Base-by-base conservation (phyloP, 2,329 filamentous ascomycete genomes). In the Colletotrichum sp. region DNA sequence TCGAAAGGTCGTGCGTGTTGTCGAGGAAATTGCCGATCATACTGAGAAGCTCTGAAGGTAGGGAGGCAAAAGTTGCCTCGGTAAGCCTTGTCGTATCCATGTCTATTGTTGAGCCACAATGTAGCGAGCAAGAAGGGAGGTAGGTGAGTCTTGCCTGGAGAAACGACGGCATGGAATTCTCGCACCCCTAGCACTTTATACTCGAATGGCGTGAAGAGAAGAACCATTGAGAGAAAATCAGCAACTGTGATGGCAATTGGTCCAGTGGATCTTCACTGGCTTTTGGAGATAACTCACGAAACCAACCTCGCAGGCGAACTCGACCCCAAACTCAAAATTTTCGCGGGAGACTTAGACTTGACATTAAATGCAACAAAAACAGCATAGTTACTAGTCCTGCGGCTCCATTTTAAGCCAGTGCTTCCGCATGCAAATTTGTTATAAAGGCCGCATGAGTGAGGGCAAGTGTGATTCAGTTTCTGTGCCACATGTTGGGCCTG, bases 1-100 rank as follows among this genome's bases (percentile, higher is more conserved):
- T 52, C 1, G 43, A 48, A 13, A 48, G n/a, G 18, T 48, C 43
- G 25, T n/a, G 22, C 0, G 0, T 18, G 2, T 18, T 3, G 13
- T 28, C 15, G 55, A 58, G 22, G 25, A 25, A 15, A 58, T 27
- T 15, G 9, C 55, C 55, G 1, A 58, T 58, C 4, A 18, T 7
- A 18, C 8, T 8, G 55, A 6, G 55, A 58, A 58, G 55, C 2
- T 58, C 55, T 28, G 4, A 3, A 5, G 55, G 25, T 1, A 56
- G 22, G 25, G 22, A 0, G 1, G 43, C 18, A 48, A 48, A 22
- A 4, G 9, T 48, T 12, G 43, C 43, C 43, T 22, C 43, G 43
- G 18, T 48, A 10, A 48, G 43, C 2, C 10, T 13, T 48, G 18
- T 5, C n/a, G 9, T 2, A 3, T 48, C 43, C 43, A 48, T 48